These are phyloP conservation scores for Isoetes taiwanensis DNA, from an alignment of 75 land plant genomes.

Conservation along the genomic window DNA sequence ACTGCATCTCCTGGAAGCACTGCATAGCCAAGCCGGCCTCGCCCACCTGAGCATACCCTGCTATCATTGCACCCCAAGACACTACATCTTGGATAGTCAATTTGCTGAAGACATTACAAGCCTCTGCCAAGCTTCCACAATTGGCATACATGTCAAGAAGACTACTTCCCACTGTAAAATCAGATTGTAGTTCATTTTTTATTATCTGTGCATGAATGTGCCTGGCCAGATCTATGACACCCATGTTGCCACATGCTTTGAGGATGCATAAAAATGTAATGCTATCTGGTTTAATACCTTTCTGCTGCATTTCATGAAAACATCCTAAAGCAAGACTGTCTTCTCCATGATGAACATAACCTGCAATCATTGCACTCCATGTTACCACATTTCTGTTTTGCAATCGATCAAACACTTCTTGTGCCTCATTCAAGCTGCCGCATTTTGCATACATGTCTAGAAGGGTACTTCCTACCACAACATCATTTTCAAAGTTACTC, in stretches of 20 bases:
- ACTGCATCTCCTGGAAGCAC: no score
- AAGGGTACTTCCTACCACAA: neutral
- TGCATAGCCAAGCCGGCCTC: no score
- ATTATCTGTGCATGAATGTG: slow-evolving; percentile 26
- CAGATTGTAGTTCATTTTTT: slow-evolving; percentile 15
- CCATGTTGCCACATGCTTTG: slow-evolving; percentile 18
- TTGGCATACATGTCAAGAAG: slow-evolving; percentile 65
- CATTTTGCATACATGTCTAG: slow-evolving; percentile 7
- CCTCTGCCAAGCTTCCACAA: no score
- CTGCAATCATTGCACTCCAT: slow-evolving; percentile 21
- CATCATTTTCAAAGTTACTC: neutral
- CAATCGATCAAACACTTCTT: neutral
- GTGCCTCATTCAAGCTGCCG: neutral
- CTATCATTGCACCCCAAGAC: no score
- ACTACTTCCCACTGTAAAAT: slow-evolving; percentile 28
- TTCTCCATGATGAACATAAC: slow-evolving; percentile 14
- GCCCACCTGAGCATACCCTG: no score
- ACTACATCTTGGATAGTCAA: no score
- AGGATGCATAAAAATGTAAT: slow-evolving; percentile 19
- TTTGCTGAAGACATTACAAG: no score
- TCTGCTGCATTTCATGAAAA: neutral
- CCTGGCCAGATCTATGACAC: slow-evolving; percentile 24
- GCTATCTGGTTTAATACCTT: slow-evolving; percentile 12
- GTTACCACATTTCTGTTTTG: slow-evolving; percentile 13
- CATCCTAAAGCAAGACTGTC: slow-evolving; percentile 9